Percentiles rank a stretch among this genome's conserved stretches.
These are phyloP conservation scores for Piloderma croceum DNA, from an alignment of 768 basidiomycete genomes.

Conservation along the genomic window DNA sequence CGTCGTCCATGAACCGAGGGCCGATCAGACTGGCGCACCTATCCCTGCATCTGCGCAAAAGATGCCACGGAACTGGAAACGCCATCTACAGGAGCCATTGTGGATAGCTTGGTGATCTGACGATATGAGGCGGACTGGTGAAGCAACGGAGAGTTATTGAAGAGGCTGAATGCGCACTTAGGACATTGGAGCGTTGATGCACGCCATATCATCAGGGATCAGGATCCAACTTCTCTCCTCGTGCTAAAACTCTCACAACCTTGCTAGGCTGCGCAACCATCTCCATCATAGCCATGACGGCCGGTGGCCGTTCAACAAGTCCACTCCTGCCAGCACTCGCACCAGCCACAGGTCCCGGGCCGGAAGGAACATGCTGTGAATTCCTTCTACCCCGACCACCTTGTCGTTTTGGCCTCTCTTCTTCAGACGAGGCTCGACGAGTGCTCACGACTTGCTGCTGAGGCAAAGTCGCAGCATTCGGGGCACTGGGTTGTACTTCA, in stretches of 20 bases:
- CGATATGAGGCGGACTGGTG: no score
- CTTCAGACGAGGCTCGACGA: conserved; percentile 12
- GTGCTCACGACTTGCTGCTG: background rate
- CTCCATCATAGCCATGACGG: conserved; percentile 80
- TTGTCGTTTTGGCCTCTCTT: conserved; percentile 22
- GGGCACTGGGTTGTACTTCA: conserved; percentile 31
- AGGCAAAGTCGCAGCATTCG: conserved; percentile 17
- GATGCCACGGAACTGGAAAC: no score
- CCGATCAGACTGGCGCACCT: no score
- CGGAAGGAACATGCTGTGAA: conserved; percentile 14
- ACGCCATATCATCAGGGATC: conserved; percentile 21
- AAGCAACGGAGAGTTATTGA: no score
- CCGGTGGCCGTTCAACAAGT: conserved; percentile 72
- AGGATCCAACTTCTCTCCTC: conserved; percentile 79
- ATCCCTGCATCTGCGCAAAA: no score
- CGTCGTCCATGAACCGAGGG: no score
- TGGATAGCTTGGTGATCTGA: no score
- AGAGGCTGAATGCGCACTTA: no score
- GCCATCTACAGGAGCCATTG: no score
- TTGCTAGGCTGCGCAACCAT: conserved; percentile 67
- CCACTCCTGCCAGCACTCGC: conserved; percentile 25
- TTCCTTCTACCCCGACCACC: conserved; percentile 23
- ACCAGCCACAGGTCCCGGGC: conserved; percentile 7
- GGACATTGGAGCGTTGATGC: no score
- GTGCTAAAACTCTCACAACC: conserved; percentile 73